phyloP scores from a whole-genome alignment of 2,329 filamentous ascomycete genomes.

The Colletotrichum musicola region DNA sequence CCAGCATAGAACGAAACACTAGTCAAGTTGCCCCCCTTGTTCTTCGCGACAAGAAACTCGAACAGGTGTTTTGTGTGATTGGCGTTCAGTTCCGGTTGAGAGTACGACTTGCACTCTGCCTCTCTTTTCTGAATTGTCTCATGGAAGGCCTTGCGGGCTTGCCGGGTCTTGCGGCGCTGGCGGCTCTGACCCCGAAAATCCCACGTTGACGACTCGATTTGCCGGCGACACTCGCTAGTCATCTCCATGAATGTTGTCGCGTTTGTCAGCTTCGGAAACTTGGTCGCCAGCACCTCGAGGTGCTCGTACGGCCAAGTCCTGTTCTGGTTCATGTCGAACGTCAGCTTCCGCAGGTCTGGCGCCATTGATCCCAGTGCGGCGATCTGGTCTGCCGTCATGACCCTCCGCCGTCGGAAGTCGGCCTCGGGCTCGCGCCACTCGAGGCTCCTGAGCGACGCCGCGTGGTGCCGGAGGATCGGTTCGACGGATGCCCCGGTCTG shows the following conservation, averaged over 20 bases:
- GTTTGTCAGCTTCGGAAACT: conserved; percentile 19
- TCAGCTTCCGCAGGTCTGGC: conserved; percentile 11
- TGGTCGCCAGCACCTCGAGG: conserved; percentile 17
- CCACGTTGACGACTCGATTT: background rate
- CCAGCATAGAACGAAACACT: conserved; percentile 16
- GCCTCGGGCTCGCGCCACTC: conserved; percentile 26
- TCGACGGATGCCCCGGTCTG: background rate
- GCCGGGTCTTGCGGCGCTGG: too few species aligned
- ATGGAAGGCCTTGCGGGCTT: too few species aligned
- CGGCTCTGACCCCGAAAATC: background rate
- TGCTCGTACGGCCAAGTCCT: conserved; percentile 13
- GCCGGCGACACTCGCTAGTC: conserved; percentile 21
- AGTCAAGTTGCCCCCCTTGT: background rate
- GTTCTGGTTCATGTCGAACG: conserved; percentile 31
- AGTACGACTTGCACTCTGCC: background rate
- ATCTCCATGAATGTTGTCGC: conserved; percentile 27
- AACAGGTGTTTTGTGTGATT: background rate
- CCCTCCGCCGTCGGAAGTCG: background rate
- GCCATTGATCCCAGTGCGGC: conserved; percentile 3
- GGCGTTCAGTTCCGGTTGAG: background rate
- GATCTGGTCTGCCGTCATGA: background rate
- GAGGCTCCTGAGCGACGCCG: conserved; percentile 12
- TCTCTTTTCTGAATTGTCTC: too few species aligned
- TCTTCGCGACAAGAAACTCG: conserved; percentile 4
- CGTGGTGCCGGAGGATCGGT: conserved; percentile 17